Base-by-base conservation (phyloP, 2,329 filamentous ascomycete genomes). In the Emydomyces testavorans region DNA sequence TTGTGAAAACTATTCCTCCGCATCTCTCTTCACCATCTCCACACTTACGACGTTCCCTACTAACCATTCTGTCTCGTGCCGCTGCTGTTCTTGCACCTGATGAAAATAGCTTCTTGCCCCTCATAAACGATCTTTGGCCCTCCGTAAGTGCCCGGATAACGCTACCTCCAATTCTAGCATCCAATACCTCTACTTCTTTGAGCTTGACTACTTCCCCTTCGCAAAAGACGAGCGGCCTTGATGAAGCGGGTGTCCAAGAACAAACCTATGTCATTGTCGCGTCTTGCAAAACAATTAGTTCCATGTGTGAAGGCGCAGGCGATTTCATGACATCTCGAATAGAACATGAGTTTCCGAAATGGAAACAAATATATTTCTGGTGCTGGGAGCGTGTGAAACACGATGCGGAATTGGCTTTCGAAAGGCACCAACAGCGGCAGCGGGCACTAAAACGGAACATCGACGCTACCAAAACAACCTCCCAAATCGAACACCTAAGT, bases 81-180 rank as follows among this genome's bases (percentile, higher is more conserved):
- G 76, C 83, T 3, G 77, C 82, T 0, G 75, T 84, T 0, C 76
- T 98, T 2, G 77, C 83, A 0, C 73, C 72, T 2, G 80, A 95
- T 55, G 84, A 94, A 60, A 80, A 89, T 52, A 78, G 80, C 0
- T 95, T 94, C 61, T 68, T 98, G 1, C 92, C 92, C 0, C 74
- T 96, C 0, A 80, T 96, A 56, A 92, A 96, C 64, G 82, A 83
- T 2, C 71, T 96, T 6, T 98, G 90, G 90, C 88, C 89, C 0
- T 82, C 93, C 5, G 69, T 94, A 4, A 62, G 62, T 10, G 56
- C 61, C 2, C 57, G 64, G 38, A 60, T 68, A 41, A 59, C 58
- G 15, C 59, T 64, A 28, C 62, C 66, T n/a, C 56, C 61, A 2
- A 59, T 69, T 82, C 1, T 71, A 74, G n/a, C 74, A 80, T 20